These are phyloP conservation scores for Zymoseptoria ardabiliae DNA, from an alignment of 2,329 filamentous ascomycete species.

Conservation along the genomic window DNA sequence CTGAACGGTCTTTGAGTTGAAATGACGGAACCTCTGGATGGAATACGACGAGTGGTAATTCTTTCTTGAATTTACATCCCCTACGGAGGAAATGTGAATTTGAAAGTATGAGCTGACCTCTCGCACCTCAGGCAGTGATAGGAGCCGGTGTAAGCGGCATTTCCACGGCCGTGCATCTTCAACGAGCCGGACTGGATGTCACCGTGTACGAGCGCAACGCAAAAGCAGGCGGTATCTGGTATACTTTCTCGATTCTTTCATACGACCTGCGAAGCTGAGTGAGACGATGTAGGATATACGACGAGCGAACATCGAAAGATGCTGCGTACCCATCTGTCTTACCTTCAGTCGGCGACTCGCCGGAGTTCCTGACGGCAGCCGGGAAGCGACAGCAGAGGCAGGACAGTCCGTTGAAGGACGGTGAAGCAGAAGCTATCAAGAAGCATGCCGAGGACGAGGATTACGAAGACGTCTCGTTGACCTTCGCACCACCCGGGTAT, in stretches of 20 bases:
- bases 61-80: too few relatives aligned
- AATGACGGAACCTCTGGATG: not conserved
- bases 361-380: conserved; percentile 13
- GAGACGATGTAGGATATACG: conserved; percentile 38
- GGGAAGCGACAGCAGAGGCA: conserved; percentile 1
- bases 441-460: not conserved
- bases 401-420: conserved; percentile 12
- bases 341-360: conserved; percentile 32
- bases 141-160: conserved; percentile 48
- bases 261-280: too few relatives aligned
- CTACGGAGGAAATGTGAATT: too few relatives aligned
- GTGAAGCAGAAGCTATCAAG: not conserved
- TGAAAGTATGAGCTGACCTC: not conserved
- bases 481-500: conserved; percentile 45
- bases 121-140: conserved; percentile 34
- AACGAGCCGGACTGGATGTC: conserved; percentile 40
- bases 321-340: conserved; percentile 38
- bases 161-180: conserved; percentile 41
- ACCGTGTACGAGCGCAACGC: conserved; percentile 49
- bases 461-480: conserved; percentile 6
- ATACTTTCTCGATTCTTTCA: conserved; percentile 13
- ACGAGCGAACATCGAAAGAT: conserved; percentile 43
- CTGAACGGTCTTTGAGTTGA: too few relatives aligned
- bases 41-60: conserved; percentile 5
- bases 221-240: conserved; percentile 52